Evolutionary conservation across 768 basidiomycete genomes (phyloP), one percentile per base, ranked within the genome.

Genomic region (Pseudohyphozyma bogoriensis): DNA sequence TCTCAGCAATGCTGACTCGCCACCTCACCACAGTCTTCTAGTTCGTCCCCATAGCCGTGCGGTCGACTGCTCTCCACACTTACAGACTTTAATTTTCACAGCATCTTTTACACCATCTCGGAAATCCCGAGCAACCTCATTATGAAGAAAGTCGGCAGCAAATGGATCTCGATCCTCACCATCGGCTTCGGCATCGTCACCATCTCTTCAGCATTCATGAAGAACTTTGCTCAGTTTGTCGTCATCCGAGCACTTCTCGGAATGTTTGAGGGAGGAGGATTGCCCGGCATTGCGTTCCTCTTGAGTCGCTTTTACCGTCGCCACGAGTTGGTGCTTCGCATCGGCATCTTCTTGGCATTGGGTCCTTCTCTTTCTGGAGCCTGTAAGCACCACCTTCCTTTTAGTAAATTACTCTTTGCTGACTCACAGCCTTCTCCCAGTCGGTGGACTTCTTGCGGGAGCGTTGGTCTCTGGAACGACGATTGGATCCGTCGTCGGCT

Each of bases 251-350:
- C 56, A 28, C 32, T 62, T 1, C 46, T 66, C 8, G 64, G 64
- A 5, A 51, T 59, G 24, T 56, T 53, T n/a, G 64, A 66, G 35
- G 60, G 64, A 29, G 64, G 60, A 20, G 50, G 28, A 15, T 55
- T 65, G 5, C 64, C 64, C n/a, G 64, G 59, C 36, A 65, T 65
- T 47, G 60, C 35, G 29, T 65, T 50, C 51, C 32, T 61, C 47
- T 8, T 33, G 22, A 61, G 55, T 10, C 37, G 39, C 11, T 65
- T 45, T 49, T 65, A 65, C 56, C 57, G 51, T 13, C 51, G 44
- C 4, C 29, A 20, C 39, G 56, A 58, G n/a, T 39, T 53, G 2
- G 37, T 18, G 37, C 37, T 66, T 50, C 60, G 65, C 26, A 59
- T 66, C 51, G 60, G 60, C 4, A 54, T 66, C 47, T 63, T 63